Conservation (phyloP, 108 stramenopile genomes). For the Cylindrotheca fusiformis region DNA sequence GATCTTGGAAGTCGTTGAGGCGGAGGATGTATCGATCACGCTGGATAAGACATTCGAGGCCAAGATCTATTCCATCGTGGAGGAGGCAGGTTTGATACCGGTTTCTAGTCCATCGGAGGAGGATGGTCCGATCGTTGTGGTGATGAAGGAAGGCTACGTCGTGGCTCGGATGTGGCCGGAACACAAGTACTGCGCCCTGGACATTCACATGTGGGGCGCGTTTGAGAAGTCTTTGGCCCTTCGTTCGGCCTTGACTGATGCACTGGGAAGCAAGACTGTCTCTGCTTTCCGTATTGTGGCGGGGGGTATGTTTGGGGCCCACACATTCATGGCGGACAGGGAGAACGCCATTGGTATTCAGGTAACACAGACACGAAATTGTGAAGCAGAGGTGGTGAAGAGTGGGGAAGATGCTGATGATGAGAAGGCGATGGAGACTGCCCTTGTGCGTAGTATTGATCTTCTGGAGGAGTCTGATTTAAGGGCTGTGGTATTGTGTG, state of each 20-base stretch:
- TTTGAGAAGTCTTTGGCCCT: slow-evolving; percentile 38
- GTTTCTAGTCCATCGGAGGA: background rate
- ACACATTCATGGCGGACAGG: slow-evolving; percentile 45
- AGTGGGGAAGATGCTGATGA: background rate
- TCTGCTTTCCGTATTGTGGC: slow-evolving; percentile 66
- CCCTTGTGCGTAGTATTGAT: background rate
- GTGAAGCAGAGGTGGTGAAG: background rate
- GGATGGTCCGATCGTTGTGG: slow-evolving; percentile 22
- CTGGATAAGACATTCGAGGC: background rate
- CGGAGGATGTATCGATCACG: slow-evolving; percentile 38
- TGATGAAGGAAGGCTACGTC: slow-evolving; percentile 59
- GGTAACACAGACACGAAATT: slow-evolving; percentile 27
- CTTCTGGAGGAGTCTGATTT: slow-evolving; percentile 1
- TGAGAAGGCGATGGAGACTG: background rate
- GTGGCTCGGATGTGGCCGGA: slow-evolving; percentile 50
- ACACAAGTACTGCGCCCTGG: slow-evolving; percentile 56
- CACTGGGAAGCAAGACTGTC: slow-evolving; percentile 14
- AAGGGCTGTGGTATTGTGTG: slow-evolving; percentile 25
- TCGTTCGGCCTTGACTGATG: slow-evolving; percentile 28
- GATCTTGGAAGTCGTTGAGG: slow-evolving; percentile 58
- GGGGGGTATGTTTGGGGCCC: slow-evolving; percentile 77
- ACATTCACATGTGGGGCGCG: slow-evolving; percentile 45
- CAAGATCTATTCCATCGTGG: background rate
- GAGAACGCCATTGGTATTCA: slow-evolving; percentile 54
- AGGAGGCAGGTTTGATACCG: slow-evolving; percentile 8